Percentiles rank a stretch among this genome's conserved stretches.
phyloP scores from a whole-genome alignment of 306 rosid genomes.

The Psophocarpus tetragonolobus region DNA sequence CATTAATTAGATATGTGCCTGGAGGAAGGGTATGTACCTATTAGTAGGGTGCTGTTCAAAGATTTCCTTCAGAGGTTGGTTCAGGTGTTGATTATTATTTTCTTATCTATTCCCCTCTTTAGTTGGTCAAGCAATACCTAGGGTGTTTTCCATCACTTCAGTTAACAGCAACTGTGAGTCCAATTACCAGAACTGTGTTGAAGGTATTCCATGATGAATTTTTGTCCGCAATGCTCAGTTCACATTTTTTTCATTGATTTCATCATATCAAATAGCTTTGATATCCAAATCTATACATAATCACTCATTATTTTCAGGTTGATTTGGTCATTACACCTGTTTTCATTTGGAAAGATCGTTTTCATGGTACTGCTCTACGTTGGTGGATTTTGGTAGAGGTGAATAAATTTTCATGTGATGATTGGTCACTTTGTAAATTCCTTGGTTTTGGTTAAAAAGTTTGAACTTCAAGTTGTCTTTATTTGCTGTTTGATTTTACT shows the following conservation, averaged over 20 bases:
- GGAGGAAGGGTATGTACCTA: constrained; percentile 82
- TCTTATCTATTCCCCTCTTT: constrained; percentile 22
- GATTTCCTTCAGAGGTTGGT: constrained; percentile 26
- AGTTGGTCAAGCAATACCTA: constrained; percentile 83
- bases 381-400: constrained; percentile 99
- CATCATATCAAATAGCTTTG: background rate
- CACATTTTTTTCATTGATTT: constrained; percentile 19
- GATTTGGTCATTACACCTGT: constrained; percentile 70
- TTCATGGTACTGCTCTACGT: constrained; percentile 81
- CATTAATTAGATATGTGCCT: constrained; percentile 79
- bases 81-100: constrained; percentile 22
- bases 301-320: constrained; percentile 54
- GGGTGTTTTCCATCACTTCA: constrained; percentile 92
- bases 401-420: constrained; percentile 28
- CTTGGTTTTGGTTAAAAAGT: constrained; percentile 12
- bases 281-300: constrained; percentile 23
- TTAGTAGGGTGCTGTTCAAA: constrained; percentile 21
- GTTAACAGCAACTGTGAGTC: constrained; percentile 90
- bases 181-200: constrained; percentile 94
- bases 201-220: constrained; percentile 56
- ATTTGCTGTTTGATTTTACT: constrained; percentile 9
- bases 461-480: background rate
- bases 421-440: background rate
- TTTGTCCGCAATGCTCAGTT: constrained; percentile 4
- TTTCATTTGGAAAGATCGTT: constrained; percentile 91